Conservation (phyloP, 2,329 filamentous ascomycete species). For the Monosporascus sp. region DNA sequence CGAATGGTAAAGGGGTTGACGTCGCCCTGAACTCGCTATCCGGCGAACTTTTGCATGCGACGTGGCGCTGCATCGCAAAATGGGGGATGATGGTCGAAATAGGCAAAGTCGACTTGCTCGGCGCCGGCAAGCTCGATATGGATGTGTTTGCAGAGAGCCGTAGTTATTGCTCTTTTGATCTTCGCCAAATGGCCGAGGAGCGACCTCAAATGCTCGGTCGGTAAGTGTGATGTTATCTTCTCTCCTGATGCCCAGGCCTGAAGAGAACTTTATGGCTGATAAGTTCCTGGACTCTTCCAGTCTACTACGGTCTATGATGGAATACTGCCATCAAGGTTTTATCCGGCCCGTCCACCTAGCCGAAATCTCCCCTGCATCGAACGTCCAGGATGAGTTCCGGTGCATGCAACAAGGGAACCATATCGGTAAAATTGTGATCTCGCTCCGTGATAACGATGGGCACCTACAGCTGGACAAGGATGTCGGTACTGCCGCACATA, state of each 20-base stretch:
- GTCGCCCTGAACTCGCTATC: slow-evolving; percentile 16
- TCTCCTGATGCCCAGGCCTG: no score
- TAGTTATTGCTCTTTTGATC: neutral
- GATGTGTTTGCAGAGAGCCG: neutral
- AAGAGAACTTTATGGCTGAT: neutral
- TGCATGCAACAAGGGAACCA: neutral
- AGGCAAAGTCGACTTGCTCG: slow-evolving; percentile 19
- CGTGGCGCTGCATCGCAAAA: slow-evolving; percentile 23
- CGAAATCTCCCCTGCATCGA: neutral
- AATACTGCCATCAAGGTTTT: no score
- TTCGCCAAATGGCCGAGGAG: no score
- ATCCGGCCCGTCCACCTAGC: neutral
- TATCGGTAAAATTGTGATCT: neutral
- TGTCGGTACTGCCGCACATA: neutral
- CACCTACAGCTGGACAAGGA: neutral
- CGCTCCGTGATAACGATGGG: neutral
- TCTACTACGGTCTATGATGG: neutral
- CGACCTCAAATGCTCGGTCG: no score
- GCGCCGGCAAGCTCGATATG: neutral
- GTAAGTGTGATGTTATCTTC: no score
- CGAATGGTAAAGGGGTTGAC: slow-evolving; percentile 15
- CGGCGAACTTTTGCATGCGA: slow-evolving; percentile 16
- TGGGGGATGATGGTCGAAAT: slow-evolving; percentile 26
- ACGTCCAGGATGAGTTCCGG: neutral
- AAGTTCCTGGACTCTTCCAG: neutral